These are phyloP conservation scores for Ceratocystis variospora DNA, from an alignment of 2,329 filamentous ascomycete species.

Conservation along the genomic window DNA sequence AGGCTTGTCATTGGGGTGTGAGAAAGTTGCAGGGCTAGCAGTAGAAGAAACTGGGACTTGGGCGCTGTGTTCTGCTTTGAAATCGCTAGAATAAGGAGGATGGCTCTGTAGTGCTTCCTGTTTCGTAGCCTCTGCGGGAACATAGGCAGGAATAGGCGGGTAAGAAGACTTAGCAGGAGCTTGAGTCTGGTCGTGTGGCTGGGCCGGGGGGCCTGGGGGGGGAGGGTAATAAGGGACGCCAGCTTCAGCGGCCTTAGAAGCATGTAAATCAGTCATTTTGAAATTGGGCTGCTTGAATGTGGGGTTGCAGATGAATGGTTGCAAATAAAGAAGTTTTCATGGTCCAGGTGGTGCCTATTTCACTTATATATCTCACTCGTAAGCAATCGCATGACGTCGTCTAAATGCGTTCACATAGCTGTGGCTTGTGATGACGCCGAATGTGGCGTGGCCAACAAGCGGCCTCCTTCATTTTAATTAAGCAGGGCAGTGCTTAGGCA, in stretches of 20 bases:
- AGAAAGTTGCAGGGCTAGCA: neutral
- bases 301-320: neutral
- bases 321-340: neutral
- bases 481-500: neutral
- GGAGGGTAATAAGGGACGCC: slow-evolving; percentile 19
- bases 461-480: neutral
- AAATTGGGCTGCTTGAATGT: neutral
- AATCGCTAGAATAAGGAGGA: neutral
- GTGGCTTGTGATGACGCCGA: neutral
- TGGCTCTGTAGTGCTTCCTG: slow-evolving; percentile 6
- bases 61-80: neutral
- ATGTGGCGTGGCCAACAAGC: neutral
- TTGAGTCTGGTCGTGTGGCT: slow-evolving; percentile 10
- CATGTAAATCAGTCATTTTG: slow-evolving; percentile 12
- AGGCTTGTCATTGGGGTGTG: slow-evolving; percentile 1
- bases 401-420: neutral
- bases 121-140: slow-evolving; percentile 8
- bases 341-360: neutral
- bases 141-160: slow-evolving; percentile 11
- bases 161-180: slow-evolving; percentile 15
- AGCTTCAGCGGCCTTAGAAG: slow-evolving; percentile 13
- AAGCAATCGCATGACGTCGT: neutral
- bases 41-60: neutral
- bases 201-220: slow-evolving; percentile 13
- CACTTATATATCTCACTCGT: neutral